Evolutionary conservation across 179 eudicot species (phyloP), one percentile per base, ranked within the genome.

Genomic region (Pouteria campechiana): DNA sequence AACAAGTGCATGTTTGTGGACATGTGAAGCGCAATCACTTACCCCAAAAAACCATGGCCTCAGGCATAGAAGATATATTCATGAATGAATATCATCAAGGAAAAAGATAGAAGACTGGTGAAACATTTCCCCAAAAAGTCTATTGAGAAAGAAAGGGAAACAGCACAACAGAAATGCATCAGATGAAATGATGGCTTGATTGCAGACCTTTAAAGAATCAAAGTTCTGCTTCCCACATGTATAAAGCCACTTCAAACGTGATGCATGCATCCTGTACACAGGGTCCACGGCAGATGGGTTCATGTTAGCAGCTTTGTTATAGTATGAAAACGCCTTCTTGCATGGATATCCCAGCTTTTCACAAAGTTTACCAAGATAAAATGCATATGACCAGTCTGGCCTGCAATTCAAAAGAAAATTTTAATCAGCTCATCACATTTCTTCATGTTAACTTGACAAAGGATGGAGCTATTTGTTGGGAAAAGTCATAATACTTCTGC

Each of bases 201-300:
- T n/a, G n/a, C n/a, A n/a, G n/a, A 87, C 99, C 99, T 87, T 83
- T 44, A 92, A 57, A 48, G 74, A 65, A 54, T 75, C 88, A 54
- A 56, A 41, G 67, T 87, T 61, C 47, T 65, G 64, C 64, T 66
- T 77, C 50, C 68, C 69, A 17, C 81, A 77, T 60, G 76, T 65
- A 68, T 59, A 75, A 21, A 92, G 94, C 62, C 82, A 68, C 71
- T 92, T 92, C 75, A 92, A 54, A 56, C 99, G 88, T 43, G 99
- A 92, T 47, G 99, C 99, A 73, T 92, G 96, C 92, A 92, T 82
- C 68, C 99, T 75, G 53, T 92, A 92, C 56, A 92, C 57, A 7
- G 94, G 88, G 69, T 92, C 99, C 56, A 80, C 99, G 22, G 99
- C 94, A 44, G 96, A 69, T 33, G 90, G 92, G 46, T 87, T 92